Evolutionary conservation across 129 eudicot species (phyloP).

Genomic region (Ambrosia artemisiifolia): DNA sequence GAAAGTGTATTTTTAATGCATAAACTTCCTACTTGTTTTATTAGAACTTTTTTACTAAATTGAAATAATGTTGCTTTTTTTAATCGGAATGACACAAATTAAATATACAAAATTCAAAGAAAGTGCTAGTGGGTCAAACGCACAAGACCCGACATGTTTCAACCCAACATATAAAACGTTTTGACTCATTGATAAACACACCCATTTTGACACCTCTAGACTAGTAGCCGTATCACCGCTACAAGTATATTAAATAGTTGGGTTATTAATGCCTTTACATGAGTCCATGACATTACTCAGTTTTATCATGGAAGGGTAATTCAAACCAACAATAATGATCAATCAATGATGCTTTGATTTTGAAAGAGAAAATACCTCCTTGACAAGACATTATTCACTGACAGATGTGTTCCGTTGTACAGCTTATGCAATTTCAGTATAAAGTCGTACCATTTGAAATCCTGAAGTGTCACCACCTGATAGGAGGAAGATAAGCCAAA

Average conservation of each 20-base stretch:
- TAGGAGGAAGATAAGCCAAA: background rate
- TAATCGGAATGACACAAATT: too few relatives aligned
- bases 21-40: background rate
- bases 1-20: background rate
- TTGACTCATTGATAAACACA: too few relatives aligned
- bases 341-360: conserved; percentile 3
- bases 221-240: background rate
- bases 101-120: too few relatives aligned
- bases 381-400: conserved; percentile 71
- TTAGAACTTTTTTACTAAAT: background rate
- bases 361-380: conserved; percentile 50
- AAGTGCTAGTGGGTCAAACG: too few relatives aligned
- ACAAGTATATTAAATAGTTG: background rate
- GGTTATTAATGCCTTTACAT: background rate
- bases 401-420: conserved; percentile 82
- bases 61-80: too few relatives aligned
- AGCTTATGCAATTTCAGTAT: conserved; percentile 71
- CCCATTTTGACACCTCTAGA: too few relatives aligned
- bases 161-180: too few relatives aligned
- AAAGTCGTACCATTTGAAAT: conserved; percentile 93
- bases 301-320: background rate
- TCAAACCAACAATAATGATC: background rate
- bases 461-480: conserved; percentile 93
- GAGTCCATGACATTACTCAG: background rate
- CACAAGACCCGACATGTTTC: too few relatives aligned